Evolutionary conservation across 305 asterid species (phyloP).

Genomic region (Galium porrigens): DNA sequence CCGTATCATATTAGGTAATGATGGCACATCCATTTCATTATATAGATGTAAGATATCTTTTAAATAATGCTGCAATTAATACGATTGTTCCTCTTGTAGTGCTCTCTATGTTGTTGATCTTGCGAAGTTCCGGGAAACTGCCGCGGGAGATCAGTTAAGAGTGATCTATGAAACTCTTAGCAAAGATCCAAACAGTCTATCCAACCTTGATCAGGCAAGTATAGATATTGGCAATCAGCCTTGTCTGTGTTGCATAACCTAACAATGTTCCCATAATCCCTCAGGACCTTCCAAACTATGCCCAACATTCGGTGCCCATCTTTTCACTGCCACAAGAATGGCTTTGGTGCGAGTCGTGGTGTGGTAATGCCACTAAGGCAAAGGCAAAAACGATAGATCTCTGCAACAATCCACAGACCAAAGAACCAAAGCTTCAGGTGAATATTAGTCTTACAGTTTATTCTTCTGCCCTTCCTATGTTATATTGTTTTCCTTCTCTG

Average conservation of each 20-base stretch:
- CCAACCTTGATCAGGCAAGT: slow-evolving; percentile 91
- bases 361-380: slow-evolving; percentile 73
- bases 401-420: slow-evolving; percentile 98
- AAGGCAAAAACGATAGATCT: slow-evolving; percentile 94
- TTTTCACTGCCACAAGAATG: slow-evolving; percentile 97
- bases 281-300: slow-evolving; percentile 97
- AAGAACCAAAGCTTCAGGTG: slow-evolving; percentile 99
- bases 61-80: slow-evolving; percentile 12
- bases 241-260: slow-evolving; percentile 3
- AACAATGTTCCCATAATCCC: slow-evolving; percentile 14
- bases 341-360: slow-evolving; percentile 99
- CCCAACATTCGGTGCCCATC: slow-evolving; percentile 91
- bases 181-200: slow-evolving; percentile 97
- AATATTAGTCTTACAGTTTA: background rate
- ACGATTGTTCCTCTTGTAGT: slow-evolving; percentile 36
- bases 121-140: slow-evolving; percentile 86
- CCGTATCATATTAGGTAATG: slow-evolving; percentile 84
- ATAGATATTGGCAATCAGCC: slow-evolving; percentile 7
- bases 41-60: slow-evolving; percentile 14
- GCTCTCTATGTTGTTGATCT: slow-evolving; percentile 89
- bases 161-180: slow-evolving; percentile 87
- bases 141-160: slow-evolving; percentile 92
- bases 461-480: background rate
- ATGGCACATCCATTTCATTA: slow-evolving; percentile 5
- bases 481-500: background rate